Conservation (phyloP, 1,284 basidiomycete species). For the Ustilago hordei region DNA sequence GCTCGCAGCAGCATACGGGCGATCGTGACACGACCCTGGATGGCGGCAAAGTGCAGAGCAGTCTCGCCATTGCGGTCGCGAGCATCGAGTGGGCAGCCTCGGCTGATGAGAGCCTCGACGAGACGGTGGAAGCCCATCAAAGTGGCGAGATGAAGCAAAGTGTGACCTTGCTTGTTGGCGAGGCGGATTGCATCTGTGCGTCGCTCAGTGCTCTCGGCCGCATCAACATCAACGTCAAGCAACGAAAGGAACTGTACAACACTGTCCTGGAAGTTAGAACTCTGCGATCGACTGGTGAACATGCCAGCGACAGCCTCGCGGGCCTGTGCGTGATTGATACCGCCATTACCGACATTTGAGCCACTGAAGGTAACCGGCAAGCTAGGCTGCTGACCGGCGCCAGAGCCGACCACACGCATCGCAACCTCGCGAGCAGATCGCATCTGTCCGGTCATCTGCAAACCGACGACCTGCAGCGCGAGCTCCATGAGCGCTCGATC, state of each 20-base stretch:
- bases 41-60: slow-evolving; percentile 85
- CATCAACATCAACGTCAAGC: slow-evolving; percentile 72
- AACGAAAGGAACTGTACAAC: slow-evolving; percentile 83
- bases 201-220: slow-evolving; percentile 28
- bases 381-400: slow-evolving; percentile 49
- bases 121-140: slow-evolving; percentile 83
- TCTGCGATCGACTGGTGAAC: slow-evolving; percentile 69
- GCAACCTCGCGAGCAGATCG: slow-evolving; percentile 92
- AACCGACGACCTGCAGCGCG: slow-evolving; percentile 90
- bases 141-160: slow-evolving; percentile 84
- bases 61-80: slow-evolving; percentile 92
- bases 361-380: slow-evolving; percentile 19
- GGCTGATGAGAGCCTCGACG: slow-evolving; percentile 78
- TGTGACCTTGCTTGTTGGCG: slow-evolving; percentile 68
- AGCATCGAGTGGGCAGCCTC: slow-evolving; percentile 82
- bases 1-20: slow-evolving; percentile 78
- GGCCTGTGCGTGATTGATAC: slow-evolving; percentile 31
- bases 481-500: slow-evolving; percentile 94
- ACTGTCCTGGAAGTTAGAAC: slow-evolving; percentile 76
- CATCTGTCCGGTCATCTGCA: slow-evolving; percentile 95
- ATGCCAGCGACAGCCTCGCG: slow-evolving; percentile 51
- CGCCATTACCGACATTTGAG: slow-evolving; percentile 16
- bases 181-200: slow-evolving; percentile 70
- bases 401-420: slow-evolving; percentile 70
- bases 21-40: slow-evolving; percentile 78